phyloP scores from a whole-genome alignment of 208 protist species.

The Tetramitus jugosus region DNA sequence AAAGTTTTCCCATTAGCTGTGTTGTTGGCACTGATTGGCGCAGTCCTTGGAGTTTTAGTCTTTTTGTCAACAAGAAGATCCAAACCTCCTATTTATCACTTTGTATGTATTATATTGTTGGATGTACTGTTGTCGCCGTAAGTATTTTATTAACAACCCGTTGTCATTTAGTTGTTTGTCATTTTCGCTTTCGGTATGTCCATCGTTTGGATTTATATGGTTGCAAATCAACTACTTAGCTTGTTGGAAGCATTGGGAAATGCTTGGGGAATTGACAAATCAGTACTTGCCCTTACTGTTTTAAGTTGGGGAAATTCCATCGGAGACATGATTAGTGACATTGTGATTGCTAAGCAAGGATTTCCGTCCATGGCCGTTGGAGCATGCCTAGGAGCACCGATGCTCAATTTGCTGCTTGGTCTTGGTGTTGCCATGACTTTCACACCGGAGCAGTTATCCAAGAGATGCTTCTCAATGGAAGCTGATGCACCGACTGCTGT shows the following conservation, averaged over 20 bases:
- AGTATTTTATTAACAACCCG: neutral
- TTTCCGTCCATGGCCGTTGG: conserved; percentile 21
- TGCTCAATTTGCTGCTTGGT: conserved; percentile 17
- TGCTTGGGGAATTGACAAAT: neutral
- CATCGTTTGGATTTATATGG: conserved; percentile 26
- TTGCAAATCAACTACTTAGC: conserved; percentile 15
- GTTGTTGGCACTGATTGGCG: neutral
- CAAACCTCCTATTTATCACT: neutral
- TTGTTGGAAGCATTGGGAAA: conserved; percentile 22
- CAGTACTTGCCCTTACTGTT: conserved; percentile 29
- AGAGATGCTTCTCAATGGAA: neutral
- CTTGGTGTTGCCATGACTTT: conserved; percentile 7
- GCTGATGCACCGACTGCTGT: neutral
- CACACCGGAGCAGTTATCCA: neutral
- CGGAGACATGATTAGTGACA: conserved; percentile 28
- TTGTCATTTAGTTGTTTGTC: neutral
- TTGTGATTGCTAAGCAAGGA: neutral
- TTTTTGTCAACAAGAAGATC: neutral
- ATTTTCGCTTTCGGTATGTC: neutral
- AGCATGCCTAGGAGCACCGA: neutral
- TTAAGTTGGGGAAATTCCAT: conserved; percentile 34
- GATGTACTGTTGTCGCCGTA: no score
- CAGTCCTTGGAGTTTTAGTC: neutral
- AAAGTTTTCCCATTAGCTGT: neutral
- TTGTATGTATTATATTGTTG: neutral